A percentile compares a stretch with the other conserved stretches of the same genome.
Conservation (phyloP, 1,139 yeast species). For the Debaryomycetaceae sp. region DNA sequence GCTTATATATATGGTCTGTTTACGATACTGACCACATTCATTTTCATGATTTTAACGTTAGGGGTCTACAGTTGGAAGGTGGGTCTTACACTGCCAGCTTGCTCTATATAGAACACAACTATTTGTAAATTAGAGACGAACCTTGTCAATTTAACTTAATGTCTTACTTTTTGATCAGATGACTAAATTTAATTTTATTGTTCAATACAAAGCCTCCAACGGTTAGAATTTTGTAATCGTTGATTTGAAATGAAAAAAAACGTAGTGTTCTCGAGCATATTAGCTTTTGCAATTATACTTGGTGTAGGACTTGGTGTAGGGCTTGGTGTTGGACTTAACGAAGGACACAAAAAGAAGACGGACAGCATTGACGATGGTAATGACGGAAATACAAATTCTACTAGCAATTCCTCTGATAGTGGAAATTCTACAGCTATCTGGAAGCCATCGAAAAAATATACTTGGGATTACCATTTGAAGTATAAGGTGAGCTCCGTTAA, state of each 20-base stretch:
- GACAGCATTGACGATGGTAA: not conserved
- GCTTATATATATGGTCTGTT: slow-evolving; percentile 38
- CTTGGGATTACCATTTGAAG: slow-evolving; percentile 15
- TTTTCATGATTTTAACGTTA: slow-evolving; percentile 35
- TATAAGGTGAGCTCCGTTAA: slow-evolving; percentile 2
- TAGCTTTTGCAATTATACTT: not conserved
- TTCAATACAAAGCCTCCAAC: too few relatives aligned
- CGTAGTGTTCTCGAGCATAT: not conserved
- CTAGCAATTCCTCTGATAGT: not conserved
- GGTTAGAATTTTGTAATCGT: too few relatives aligned
- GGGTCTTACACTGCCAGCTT: slow-evolving; percentile 25
- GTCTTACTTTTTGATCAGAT: too few relatives aligned
- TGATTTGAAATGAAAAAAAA: not conserved
- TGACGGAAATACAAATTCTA: not conserved
- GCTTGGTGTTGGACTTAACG: not conserved
- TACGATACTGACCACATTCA: slow-evolving; percentile 34
- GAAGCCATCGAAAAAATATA: slow-evolving; percentile 3
- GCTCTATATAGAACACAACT: slow-evolving; percentile 14
- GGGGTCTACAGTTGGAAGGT: slow-evolving; percentile 50
- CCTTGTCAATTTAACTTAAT: too few relatives aligned
- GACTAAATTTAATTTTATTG: too few relatives aligned
- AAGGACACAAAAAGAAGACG: not conserved
- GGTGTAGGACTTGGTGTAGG: not conserved
- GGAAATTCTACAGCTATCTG: not conserved
- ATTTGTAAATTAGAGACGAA: too few relatives aligned